Percentiles rank a stretch among this genome's conserved stretches.
Conservation (phyloP, 495 filamentous ascomycete genomes). For the Articulospora tetracladia region DNA sequence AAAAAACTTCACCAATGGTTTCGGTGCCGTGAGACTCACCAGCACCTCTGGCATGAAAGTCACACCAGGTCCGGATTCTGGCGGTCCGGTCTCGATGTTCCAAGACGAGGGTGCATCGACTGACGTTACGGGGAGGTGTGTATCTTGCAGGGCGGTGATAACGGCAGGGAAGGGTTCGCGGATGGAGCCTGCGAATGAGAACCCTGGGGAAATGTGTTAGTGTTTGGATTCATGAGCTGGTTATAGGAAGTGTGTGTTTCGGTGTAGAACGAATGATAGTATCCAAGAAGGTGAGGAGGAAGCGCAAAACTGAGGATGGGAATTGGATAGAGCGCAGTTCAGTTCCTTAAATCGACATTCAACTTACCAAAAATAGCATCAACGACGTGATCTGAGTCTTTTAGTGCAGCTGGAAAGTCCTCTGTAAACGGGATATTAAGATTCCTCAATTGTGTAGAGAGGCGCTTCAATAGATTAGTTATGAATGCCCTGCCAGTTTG, state of each 20-base stretch:
- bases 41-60: conserved; percentile 74
- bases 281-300: too few species aligned
- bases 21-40: conserved; percentile 90
- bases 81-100: conserved; percentile 86
- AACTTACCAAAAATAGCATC: conserved; percentile 86
- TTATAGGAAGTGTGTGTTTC: not conserved
- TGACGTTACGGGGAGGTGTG: conserved; percentile 72
- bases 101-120: conserved; percentile 93
- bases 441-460: conserved; percentile 76
- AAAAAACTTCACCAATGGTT: conserved; percentile 84
- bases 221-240: not conserved
- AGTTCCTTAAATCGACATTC: not conserved
- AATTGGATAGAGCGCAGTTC: too few species aligned
- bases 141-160: conserved; percentile 69
- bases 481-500: not conserved
- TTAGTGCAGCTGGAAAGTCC: conserved; percentile 67
- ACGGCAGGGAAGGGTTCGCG: conserved; percentile 84
- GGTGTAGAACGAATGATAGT: too few species aligned
- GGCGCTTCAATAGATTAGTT: conserved; percentile 48
- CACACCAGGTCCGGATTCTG: conserved; percentile 69
- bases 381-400: conserved; percentile 71
- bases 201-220: conserved; percentile 49
- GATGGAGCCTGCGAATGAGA: conserved; percentile 89
- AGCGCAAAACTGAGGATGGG: too few species aligned
- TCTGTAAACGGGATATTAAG: conserved; percentile 81